A percentile compares a stretch with the other conserved stretches of the same genome.
Conservation (phyloP, 441 rosid species). For the Daphne laureola region DNA sequence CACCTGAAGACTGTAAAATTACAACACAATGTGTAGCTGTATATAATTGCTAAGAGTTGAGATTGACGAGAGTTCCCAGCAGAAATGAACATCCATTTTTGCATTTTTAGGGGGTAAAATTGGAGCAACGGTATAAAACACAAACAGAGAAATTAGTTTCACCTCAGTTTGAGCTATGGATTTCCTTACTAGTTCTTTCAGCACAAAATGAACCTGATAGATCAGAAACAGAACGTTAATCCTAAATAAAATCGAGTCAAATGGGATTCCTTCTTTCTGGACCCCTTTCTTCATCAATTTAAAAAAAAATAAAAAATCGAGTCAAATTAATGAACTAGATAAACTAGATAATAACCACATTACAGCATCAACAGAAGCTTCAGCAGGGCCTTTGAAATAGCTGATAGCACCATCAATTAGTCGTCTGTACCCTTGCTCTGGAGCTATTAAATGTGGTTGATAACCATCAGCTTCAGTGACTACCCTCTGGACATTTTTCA, state of each 20-base stretch:
- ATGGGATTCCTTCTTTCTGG: too few species aligned
- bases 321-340: too few species aligned
- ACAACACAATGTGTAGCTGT: neutral
- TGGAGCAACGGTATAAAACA: neutral
- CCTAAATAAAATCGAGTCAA: conserved; percentile 7
- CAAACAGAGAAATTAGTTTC: conserved; percentile 13
- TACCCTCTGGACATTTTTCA: conserved; percentile 89
- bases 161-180: conserved; percentile 93
- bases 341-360: conserved; percentile 19
- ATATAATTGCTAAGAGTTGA: neutral
- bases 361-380: conserved; percentile 97
- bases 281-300: too few species aligned
- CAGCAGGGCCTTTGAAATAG: conserved; percentile 98
- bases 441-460: conserved; percentile 99
- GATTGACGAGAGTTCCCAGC: conserved; percentile 5
- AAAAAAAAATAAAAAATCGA: too few species aligned
- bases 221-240: conserved; percentile 12
- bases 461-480: conserved; percentile 99
- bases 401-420: conserved; percentile 93
- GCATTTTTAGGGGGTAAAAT: neutral
- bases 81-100: neutral
- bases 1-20: too few species aligned
- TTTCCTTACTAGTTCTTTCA: conserved; percentile 96
- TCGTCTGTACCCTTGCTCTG: conserved; percentile 98
- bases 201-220: conserved; percentile 76